Conservation (phyloP, 352 stramenopile species). For the Phytopythium chamaehyphon region DNA sequence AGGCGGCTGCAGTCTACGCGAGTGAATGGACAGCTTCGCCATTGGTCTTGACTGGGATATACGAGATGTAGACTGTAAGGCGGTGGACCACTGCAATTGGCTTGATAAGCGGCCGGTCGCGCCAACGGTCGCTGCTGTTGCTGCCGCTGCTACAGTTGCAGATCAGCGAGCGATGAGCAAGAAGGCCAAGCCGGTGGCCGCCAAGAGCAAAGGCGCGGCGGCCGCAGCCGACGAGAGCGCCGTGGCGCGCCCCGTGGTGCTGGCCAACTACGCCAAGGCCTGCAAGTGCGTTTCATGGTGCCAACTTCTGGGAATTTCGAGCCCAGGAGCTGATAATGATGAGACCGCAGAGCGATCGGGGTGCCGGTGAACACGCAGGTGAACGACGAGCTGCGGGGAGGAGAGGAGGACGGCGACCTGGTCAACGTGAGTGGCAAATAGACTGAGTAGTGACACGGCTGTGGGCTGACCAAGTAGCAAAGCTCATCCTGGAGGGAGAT, state of each 20-base stretch:
- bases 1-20: too few species aligned
- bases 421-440: constrained; percentile 46
- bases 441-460: neutral
- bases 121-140: neutral
- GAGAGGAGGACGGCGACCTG: constrained; percentile 66
- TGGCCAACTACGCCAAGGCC: constrained; percentile 69
- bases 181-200: constrained; percentile 24
- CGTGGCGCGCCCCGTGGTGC: constrained; percentile 58
- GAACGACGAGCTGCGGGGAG: constrained; percentile 62
- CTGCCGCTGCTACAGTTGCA: neutral
- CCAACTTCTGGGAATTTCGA: too few species aligned
- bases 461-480: neutral
- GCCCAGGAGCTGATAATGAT: neutral
- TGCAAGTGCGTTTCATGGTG: constrained; percentile 50
- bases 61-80: too few species aligned
- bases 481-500: constrained; percentile 81
- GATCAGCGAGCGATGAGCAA: constrained; percentile 40
- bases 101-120: too few species aligned
- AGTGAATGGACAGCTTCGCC: too few species aligned
- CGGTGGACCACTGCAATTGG: too few species aligned
- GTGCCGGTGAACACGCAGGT: constrained; percentile 60
- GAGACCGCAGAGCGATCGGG: constrained; percentile 56
- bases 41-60: too few species aligned
- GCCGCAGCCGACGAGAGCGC: constrained; percentile 56
- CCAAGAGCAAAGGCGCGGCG: constrained; percentile 48